Conservation (phyloP, 352 stramenopile species). For the Phytopythium delawarense region DNA sequence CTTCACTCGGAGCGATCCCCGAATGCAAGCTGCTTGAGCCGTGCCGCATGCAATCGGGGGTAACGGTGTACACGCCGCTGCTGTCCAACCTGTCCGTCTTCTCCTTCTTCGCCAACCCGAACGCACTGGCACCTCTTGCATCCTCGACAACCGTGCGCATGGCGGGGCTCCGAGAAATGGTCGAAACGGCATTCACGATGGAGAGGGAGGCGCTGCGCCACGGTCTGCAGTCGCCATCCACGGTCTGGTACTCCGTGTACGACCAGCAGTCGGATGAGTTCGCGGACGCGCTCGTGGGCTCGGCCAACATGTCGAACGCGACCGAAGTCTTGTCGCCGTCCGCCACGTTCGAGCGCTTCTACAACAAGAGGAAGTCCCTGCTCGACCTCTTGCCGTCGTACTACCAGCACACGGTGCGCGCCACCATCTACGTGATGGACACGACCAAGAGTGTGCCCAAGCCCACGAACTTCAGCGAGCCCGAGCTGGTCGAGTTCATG, state of each 20-base stretch:
- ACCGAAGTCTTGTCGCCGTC: constrained; percentile 7
- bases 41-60: constrained; percentile 42
- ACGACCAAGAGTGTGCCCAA: constrained; percentile 15
- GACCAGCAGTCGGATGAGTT: constrained; percentile 53
- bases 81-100: constrained; percentile 26
- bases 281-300: constrained; percentile 45
- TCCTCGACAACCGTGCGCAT: constrained; percentile 29
- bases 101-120: constrained; percentile 14
- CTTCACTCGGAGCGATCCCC: background rate
- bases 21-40: constrained; percentile 6
- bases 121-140: background rate
- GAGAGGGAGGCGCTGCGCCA: constrained; percentile 32
- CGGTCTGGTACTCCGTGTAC: constrained; percentile 48
- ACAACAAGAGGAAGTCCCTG: constrained; percentile 15
- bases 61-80: constrained; percentile 60
- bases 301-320: constrained; percentile 28
- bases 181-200: constrained; percentile 34
- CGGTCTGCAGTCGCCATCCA: constrained; percentile 53
- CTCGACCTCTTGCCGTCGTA: constrained; percentile 36
- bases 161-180: constrained; percentile 24
- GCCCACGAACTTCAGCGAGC: constrained; percentile 27
- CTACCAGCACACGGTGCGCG: constrained; percentile 30
- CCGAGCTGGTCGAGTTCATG: constrained; percentile 32
- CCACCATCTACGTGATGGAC: constrained; percentile 25
- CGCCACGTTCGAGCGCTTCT: constrained; percentile 35